Evolutionary conservation across 176 grass and related monocot genomes (phyloP).

Genomic region (Oryza australiensis): DNA sequence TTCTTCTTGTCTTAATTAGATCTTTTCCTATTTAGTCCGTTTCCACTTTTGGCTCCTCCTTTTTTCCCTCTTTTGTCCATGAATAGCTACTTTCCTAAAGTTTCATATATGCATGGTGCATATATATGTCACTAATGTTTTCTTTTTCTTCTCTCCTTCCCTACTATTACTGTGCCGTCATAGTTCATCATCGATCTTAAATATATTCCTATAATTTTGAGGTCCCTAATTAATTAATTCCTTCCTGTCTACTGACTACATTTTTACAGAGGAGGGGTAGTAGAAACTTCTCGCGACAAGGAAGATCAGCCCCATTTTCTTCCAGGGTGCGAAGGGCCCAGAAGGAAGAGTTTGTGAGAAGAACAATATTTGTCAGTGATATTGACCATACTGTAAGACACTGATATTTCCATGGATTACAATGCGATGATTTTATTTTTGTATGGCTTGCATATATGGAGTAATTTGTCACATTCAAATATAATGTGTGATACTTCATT

Average conservation of each 20-base stretch:
- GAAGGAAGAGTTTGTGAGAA: constrained; percentile 19
- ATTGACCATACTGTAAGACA: constrained; percentile 30
- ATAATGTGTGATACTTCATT: not conserved
- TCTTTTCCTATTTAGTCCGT: not conserved
- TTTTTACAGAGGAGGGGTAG: not conserved
- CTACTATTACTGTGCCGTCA: not conserved
- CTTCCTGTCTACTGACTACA: not conserved
- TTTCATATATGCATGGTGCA: not conserved
- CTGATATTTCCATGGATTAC: not conserved
- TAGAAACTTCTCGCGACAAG: not conserved
- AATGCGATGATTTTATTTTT: not conserved
- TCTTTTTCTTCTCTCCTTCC: not conserved
- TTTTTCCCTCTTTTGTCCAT: not conserved
- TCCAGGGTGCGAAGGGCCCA: not conserved
- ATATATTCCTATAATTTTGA: not conserved
- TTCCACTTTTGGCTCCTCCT: not conserved
- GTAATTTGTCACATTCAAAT: not conserved
- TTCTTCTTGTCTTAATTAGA: not conserved
- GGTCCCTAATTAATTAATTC: not conserved
- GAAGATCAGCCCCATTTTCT: not conserved
- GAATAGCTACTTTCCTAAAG: not conserved
- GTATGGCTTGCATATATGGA: not conserved
- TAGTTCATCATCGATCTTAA: not conserved
- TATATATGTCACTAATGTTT: not conserved
- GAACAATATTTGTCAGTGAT: constrained; percentile 37